Conservation (phyloP, 169 alveolate species). For the Perkinsus chesapeaki region DNA sequence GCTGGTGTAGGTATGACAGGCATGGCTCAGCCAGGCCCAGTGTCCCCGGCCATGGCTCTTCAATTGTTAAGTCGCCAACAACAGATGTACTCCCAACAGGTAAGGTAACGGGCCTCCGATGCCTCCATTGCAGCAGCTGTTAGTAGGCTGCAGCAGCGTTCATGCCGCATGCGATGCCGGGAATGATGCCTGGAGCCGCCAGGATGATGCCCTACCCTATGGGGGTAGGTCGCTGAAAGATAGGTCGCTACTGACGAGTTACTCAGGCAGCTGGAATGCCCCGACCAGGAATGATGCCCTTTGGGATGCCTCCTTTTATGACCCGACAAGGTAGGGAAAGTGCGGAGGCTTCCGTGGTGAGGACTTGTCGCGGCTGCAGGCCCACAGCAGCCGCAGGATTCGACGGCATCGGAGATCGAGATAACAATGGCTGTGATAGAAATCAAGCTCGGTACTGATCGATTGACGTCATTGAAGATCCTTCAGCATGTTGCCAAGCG, state of each 20-base stretch:
- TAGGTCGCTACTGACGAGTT: neutral
- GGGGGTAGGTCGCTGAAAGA: neutral
- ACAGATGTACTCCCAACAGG: neutral
- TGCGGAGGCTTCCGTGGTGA: neutral
- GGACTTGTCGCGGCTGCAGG: neutral
- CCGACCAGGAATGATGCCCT: neutral
- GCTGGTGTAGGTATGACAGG: neutral
- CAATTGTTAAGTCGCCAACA: neutral
- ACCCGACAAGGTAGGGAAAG: neutral
- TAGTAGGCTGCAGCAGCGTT: neutral
- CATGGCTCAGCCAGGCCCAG: neutral
- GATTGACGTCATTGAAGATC: neutral
- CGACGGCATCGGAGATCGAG: neutral
- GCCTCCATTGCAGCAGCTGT: neutral
- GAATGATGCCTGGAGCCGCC: neutral
- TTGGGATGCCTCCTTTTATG: neutral
- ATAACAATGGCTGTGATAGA: neutral
- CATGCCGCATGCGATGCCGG: neutral
- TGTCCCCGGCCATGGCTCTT: neutral
- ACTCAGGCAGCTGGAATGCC: neutral
- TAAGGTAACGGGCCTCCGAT: neutral
- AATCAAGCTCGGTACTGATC: neutral
- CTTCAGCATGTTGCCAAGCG: neutral
- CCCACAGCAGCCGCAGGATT: neutral
- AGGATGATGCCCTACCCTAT: neutral